Evolutionary conservation across 2,329 filamentous ascomycete genomes (phyloP).

Genomic region (Nigrograna mackinnonii): DNA sequence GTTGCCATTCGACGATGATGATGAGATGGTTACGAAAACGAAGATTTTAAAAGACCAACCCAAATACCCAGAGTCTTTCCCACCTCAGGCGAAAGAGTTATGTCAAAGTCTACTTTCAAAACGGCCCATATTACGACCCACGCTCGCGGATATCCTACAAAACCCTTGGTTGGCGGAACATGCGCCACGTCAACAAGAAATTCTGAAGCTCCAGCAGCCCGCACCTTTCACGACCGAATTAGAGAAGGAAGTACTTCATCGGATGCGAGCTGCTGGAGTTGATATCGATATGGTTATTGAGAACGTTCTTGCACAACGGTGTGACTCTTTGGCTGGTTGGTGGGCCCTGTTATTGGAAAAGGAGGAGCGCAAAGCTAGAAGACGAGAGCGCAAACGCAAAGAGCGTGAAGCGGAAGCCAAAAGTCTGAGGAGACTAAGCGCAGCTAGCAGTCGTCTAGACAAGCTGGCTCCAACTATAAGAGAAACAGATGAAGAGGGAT

Average conservation of each 20-base stretch:
- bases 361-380: constrained; percentile 81
- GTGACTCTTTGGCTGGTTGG: constrained; percentile 91
- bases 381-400: constrained; percentile 79
- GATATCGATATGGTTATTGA: constrained; percentile 95
- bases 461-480: constrained; percentile 75
- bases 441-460: constrained; percentile 84
- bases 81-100: constrained; percentile 75
- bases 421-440: constrained; percentile 79
- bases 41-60: constrained; percentile 87
- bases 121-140: constrained; percentile 79
- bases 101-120: constrained; percentile 86
- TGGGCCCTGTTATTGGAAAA: constrained; percentile 95
- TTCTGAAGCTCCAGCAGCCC: constrained; percentile 79
- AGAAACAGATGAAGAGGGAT: constrained; percentile 77
- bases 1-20: constrained; percentile 94
- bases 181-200: constrained; percentile 85
- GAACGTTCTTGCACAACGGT: constrained; percentile 86
- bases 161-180: constrained; percentile 88
- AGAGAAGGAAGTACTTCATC: constrained; percentile 87
- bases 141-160: constrained; percentile 80
- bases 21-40: constrained; percentile 82
- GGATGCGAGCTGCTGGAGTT: constrained; percentile 92
- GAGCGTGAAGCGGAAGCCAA: constrained; percentile 83
- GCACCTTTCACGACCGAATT: constrained; percentile 82
- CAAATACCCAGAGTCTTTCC: constrained; percentile 78